phyloP scores from a whole-genome alignment of 2,329 filamentous ascomycete genomes.

The Aspergillus tamarii region DNA sequence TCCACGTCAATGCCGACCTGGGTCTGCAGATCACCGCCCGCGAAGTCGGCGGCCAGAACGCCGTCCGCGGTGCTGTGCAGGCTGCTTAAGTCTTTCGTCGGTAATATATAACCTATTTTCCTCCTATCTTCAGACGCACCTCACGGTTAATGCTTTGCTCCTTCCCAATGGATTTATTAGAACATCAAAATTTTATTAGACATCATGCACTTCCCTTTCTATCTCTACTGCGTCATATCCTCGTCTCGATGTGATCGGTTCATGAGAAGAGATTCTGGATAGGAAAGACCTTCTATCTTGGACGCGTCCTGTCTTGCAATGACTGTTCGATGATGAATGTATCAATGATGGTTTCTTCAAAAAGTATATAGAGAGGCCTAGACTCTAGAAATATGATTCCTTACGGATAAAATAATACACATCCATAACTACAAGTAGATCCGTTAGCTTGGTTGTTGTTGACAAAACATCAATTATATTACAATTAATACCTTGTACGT shows the following conservation, averaged over 20 bases:
- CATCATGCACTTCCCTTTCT: constrained; percentile 1
- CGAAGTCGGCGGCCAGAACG: constrained; percentile 85
- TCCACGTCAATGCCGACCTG: constrained; percentile 83
- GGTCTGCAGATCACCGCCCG: constrained; percentile 77
- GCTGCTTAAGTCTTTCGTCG: constrained; percentile 30
- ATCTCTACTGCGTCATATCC: not conserved
- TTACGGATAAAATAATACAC: not conserved
- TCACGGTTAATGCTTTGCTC: constrained; percentile 14
- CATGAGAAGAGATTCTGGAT: not conserved
- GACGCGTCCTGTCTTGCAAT: constrained; percentile 13
- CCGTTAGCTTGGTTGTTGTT: too few relatives aligned
- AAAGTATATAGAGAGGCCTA: constrained; percentile 28
- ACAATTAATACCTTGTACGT: constrained; percentile 18
- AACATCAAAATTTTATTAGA: constrained; percentile 14
- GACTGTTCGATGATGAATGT: constrained; percentile 29
- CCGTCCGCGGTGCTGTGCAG: constrained; percentile 68
- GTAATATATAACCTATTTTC: constrained; percentile 12
- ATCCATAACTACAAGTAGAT: not conserved
- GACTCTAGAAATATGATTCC: constrained; percentile 12
- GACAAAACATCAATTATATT: constrained; percentile 19
- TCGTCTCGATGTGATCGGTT: not conserved
- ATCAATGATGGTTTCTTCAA: constrained; percentile 25
- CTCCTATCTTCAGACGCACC: not conserved
- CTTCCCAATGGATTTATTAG: constrained; percentile 10
- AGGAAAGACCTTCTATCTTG: not conserved